Evolutionary conservation across 2,329 filamentous ascomycete genomes (phyloP).

Genomic region (Colletotrichum melonis): DNA sequence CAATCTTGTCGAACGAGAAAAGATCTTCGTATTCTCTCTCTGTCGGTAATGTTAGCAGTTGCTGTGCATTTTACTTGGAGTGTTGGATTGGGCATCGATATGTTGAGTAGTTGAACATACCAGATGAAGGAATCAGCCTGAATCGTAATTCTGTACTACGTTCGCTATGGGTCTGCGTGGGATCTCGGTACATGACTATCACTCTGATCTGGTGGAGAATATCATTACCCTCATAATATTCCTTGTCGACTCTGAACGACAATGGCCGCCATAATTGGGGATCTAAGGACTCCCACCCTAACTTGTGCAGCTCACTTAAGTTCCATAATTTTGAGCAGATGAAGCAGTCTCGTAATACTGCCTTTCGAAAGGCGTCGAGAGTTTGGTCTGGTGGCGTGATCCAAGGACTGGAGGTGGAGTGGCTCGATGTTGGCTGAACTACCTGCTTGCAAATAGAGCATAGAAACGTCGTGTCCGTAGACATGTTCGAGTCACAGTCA

Average conservation of each 20-base stretch:
- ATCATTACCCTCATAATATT: background rate
- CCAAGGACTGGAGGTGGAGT: background rate
- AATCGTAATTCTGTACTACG: accelerated
- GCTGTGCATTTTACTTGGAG: too few relatives aligned
- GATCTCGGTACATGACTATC: accelerated
- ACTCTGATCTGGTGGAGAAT: background rate
- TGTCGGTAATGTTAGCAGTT: accelerated
- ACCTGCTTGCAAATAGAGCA: background rate
- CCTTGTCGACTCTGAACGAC: background rate
- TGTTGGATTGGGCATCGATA: too few relatives aligned
- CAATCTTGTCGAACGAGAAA: background rate
- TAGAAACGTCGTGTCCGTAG: background rate
- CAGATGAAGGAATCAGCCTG: background rate
- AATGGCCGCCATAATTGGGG: background rate
- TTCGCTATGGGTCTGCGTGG: background rate
- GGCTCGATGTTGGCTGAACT: background rate
- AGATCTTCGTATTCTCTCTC: background rate
- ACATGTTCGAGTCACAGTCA: background rate
- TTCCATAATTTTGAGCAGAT: background rate
- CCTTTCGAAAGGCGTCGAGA: background rate
- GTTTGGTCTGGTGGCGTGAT: background rate
- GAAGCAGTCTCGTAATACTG: background rate
- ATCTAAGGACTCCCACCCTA: background rate
- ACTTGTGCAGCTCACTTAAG: background rate
- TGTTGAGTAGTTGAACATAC: background rate